Base-by-base conservation (phyloP, 306 rosid species). In the Biancaea sappan region DNA sequence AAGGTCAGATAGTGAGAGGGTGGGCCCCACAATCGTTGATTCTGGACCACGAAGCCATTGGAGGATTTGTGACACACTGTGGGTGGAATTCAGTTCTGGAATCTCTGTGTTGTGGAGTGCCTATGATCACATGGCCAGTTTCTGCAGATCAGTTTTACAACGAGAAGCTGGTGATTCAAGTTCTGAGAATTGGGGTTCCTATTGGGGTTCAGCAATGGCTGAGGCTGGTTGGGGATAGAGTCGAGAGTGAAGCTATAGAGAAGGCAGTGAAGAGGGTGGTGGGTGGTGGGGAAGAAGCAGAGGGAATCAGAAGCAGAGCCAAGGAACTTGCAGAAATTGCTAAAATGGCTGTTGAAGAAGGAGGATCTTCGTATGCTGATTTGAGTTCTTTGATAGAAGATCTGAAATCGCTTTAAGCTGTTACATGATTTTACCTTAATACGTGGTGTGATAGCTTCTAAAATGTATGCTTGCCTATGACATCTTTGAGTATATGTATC, bases 1-100 rank as follows among this genome's bases (percentile, higher is more conserved):
- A n/a, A n/a, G n/a, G n/a, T n/a, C n/a, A n/a, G n/a, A n/a, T n/a
- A n/a, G n/a, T 66, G 81, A 78, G 43, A 32, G 70, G 38, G 77
- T 78, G 85, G 85, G 85, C 83, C 2, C 79, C 85, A 0, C 88
- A 84, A 10, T 56, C 74, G 64, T 4, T 25, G 61, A 84, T 81
- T n/a, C n/a, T n/a, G n/a, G n/a, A n/a, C n/a, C n/a, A n/a, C n/a
- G n/a, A n/a, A n/a, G n/a, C n/a, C n/a, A n/a, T n/a, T n/a, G n/a
- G n/a, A n/a, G n/a, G n/a, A n/a, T n/a, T n/a, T n/a, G n/a, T n/a
- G n/a, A n/a, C n/a, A n/a, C n/a, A n/a, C n/a, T n/a, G n/a, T n/a
- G n/a, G n/a, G n/a, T n/a, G n/a, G n/a, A n/a, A n/a, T n/a, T n/a
- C n/a, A n/a, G n/a, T n/a, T n/a, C n/a, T n/a, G n/a, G n/a, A n/a